Evolutionary conservation across 495 filamentous ascomycete genomes (phyloP), one percentile per base, ranked within the genome.

Genomic region (Aspergillus asperescens): DNA sequence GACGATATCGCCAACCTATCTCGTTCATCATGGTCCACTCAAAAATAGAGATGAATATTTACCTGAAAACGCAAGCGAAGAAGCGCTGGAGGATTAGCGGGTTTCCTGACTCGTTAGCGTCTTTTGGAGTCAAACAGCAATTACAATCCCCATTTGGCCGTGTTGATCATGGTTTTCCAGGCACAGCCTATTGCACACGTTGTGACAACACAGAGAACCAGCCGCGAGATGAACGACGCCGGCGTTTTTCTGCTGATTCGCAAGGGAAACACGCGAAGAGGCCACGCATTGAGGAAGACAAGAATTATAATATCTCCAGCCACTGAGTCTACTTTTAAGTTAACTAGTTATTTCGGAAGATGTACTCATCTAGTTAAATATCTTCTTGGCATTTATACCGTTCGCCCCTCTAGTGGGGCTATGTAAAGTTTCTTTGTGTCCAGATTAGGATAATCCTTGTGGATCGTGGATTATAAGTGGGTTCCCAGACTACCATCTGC

Each of bases 51-150:
- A 37, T 63, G 8, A 54, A 58, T 38, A 46, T 63, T 16, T 63
- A 51, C 40, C 5, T 63, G 24, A 39, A 58, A 46, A 50, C 37
- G 8, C 12, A 37, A 6, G 23, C 29, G 0, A 56, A 56, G 22
- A 48, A 42, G 25, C 50, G 53, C n/a, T 63, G 45, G 57, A 49
- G 61, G 15, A 49, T 60, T 25, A 48, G 48, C n/a, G 48, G 59
- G 1, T 60, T 63, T 31, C 61, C 51, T 24, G 44, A 38, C 5
- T 58, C 28, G 19, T 3, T 58, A 23, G 55, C 31, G 5, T 43
- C 44, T 0, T 54, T 63, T 45, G 41, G 35, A 9, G 25, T 18
- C 32, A 37, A 24, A 2, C 51, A 63, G 45, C 34, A 53, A 7
- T 42, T 63, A 9, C 9, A 40, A 18, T 50, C 42, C n/a, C 52